These are phyloP conservation scores for Hevea brasiliensis DNA, from an alignment of 345 rosid species.

Conservation along the genomic window DNA sequence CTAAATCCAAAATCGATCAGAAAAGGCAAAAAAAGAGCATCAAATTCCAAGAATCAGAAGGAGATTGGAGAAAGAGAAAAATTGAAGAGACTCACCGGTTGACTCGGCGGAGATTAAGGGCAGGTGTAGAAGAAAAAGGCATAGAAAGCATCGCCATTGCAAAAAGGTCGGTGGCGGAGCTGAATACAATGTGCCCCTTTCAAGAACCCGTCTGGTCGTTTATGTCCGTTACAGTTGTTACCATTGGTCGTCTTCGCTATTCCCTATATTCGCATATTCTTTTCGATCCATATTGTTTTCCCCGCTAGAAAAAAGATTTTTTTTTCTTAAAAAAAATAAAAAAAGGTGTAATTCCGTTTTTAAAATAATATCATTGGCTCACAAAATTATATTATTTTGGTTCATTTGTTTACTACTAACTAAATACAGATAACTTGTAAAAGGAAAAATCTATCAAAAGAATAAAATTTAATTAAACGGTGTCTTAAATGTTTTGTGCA, in stretches of 20 bases:
- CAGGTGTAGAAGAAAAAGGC: conserved; percentile 45
- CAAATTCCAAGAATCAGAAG: background rate
- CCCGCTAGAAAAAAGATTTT: no score
- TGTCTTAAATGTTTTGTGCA: no score
- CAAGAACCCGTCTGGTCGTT: conserved; percentile 6
- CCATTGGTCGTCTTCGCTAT: no score
- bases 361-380: no score
- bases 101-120: conserved; percentile 46
- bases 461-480: no score
- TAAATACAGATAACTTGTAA: no score
- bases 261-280: conserved; percentile 29
- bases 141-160: conserved; percentile 61
- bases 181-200: background rate
- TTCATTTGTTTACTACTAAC: no score
- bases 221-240: background rate
- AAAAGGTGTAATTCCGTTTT: no score
- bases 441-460: no score
- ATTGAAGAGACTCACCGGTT: conserved; percentile 40
- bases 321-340: no score
- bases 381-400: no score
- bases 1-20: background rate
- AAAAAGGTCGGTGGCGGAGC: background rate
- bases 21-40: background rate
- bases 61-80: conserved; percentile 1
- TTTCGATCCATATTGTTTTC: no score